Conservation (phyloP, 176 grass and related monocot genomes). For the Carex kokanica region DNA sequence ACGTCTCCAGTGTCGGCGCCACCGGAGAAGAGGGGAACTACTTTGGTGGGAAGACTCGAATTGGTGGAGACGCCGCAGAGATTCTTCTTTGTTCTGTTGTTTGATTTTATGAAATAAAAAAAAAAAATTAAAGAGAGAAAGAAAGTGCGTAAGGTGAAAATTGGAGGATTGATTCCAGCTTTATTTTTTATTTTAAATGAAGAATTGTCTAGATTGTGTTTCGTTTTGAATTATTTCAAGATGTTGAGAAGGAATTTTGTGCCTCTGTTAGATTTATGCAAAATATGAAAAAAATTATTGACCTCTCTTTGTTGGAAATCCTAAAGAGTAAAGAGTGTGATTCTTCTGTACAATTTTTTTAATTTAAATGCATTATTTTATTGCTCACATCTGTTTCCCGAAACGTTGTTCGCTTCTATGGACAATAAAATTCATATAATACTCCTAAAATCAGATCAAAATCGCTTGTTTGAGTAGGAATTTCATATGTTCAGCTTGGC, state of each 20-base stretch:
- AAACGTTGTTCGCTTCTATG: neutral
- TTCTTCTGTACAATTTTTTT: neutral
- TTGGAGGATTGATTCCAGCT: neutral
- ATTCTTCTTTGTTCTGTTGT: conserved; percentile 21
- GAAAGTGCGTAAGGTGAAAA: neutral
- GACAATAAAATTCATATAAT: neutral
- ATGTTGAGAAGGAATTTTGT: neutral
- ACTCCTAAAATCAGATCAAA: neutral
- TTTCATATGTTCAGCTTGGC: neutral
- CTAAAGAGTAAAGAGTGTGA: neutral
- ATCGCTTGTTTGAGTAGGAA: neutral
- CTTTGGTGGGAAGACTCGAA: neutral
- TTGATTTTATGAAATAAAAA: neutral
- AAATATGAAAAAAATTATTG: neutral
- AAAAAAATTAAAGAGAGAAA: neutral
- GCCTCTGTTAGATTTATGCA: neutral
- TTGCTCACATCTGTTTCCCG: neutral
- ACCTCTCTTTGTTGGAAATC: neutral
- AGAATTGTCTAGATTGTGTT: neutral
- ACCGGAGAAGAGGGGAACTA: neutral
- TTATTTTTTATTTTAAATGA: neutral
- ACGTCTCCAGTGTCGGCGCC: neutral
- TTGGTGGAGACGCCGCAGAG: conserved; percentile 4
- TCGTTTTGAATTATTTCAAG: neutral
- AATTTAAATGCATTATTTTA: neutral